Base-by-base conservation (phyloP, 352 stramenopile species). In the Phytophthora sansomeana region DNA sequence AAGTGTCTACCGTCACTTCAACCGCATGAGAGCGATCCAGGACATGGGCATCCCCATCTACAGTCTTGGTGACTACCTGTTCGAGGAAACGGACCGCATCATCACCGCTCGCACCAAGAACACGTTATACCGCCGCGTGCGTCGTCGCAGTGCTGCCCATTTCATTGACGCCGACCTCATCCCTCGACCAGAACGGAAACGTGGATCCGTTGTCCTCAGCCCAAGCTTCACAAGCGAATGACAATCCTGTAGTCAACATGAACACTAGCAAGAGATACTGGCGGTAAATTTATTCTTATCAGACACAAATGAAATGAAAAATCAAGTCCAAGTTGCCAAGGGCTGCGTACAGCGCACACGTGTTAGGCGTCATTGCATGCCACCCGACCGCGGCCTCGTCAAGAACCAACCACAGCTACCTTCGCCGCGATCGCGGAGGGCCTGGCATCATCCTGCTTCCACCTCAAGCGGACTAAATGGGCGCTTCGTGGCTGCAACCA, bases 1-100 rank as follows among this genome's bases (percentile, higher is more conserved):
- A 16, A 90, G 83, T 48, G 86, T 92, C 43, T 92, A 94, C 57
- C 82, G 86, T 16, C 84, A 95, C 47, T 85, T 89, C 26, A 64
- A 62, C 19, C 84, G 70, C 39, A 85, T 95, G 73, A 74, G 82
- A 49, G 74, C 51, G 21, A 71, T 92, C 41, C 83, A 92, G 49
- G 80, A 90, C 63, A 77, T 92, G 72, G 84, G 81, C 30, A 85
- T 94, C 43, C 79, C 81, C 10, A 90, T 94, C 59, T 94, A 93
- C 71, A 89, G 80, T 53, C 72, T 95, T 17, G 81, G 78, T 1
- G 58, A 64, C 19, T 85, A 85, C 58, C 46, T 69, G 6, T 59
- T 79, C 14, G 77, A 89, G 16, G 44, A 76, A 0, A 75, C 49
- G 8, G 85, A 93, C 38, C 78, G 74, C 16, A 78, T 93, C 44